phyloP scores from a whole-genome alignment of 176 grass and related monocot species.

The Phoenix roebelenii region DNA sequence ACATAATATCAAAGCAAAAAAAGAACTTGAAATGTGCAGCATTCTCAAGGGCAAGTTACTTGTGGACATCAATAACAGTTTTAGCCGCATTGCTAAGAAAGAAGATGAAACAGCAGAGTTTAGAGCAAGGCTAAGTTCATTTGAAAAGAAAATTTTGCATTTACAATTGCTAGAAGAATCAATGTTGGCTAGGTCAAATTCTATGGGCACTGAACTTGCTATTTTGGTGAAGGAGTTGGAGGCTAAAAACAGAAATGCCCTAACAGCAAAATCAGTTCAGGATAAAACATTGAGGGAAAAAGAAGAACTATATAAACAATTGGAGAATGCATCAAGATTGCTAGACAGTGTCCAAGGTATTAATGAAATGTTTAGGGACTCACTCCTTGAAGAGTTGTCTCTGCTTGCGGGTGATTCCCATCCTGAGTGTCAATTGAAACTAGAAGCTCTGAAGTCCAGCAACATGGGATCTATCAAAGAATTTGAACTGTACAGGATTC shows the following conservation, averaged over 20 bases:
- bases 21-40: constrained; percentile 68
- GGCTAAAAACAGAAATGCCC: constrained; percentile 41
- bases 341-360: constrained; percentile 22
- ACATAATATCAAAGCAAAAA: constrained; percentile 64
- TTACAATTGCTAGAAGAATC: constrained; percentile 79
- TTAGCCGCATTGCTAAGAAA: constrained; percentile 73
- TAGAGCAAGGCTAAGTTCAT: constrained; percentile 44
- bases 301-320: constrained; percentile 37
- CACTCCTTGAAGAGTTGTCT: constrained; percentile 26
- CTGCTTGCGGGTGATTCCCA: constrained; percentile 1
- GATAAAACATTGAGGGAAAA: constrained; percentile 36
- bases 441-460: constrained; percentile 6
- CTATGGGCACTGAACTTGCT: constrained; percentile 57
- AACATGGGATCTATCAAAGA: constrained; percentile 20
- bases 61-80: constrained; percentile 74
- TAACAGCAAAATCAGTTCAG: constrained; percentile 28
- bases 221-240: constrained; percentile 62
- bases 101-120: constrained; percentile 71
- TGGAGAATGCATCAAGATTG: constrained; percentile 14
- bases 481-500: constrained; percentile 31
- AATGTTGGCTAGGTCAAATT: constrained; percentile 76
- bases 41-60: constrained; percentile 88
- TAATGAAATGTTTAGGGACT: constrained; percentile 34
- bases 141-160: constrained; percentile 72
- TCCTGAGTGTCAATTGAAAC: constrained; percentile 16